These are phyloP conservation scores for Scytalidium sp. DNA, from an alignment of 2,329 filamentous ascomycete species.

Conservation along the genomic window DNA sequence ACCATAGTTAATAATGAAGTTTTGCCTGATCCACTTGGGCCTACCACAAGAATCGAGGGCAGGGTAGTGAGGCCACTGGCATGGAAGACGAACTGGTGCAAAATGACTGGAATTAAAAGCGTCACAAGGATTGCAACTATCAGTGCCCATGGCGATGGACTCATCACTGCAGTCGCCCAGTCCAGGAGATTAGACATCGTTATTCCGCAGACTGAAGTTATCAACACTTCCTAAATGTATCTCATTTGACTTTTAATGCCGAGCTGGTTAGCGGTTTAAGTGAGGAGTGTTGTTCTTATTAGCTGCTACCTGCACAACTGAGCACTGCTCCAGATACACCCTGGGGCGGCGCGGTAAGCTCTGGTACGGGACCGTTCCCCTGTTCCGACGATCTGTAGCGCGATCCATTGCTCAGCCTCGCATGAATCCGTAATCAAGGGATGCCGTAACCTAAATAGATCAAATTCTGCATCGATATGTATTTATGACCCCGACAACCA, in stretches of 20 bases:
- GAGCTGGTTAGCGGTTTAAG: neutral
- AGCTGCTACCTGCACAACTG: neutral
- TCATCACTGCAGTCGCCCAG: conserved; percentile 51
- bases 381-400: neutral
- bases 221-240: too few relatives aligned
- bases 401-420: neutral
- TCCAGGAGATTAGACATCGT: conserved; percentile 11
- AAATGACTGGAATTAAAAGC: conserved; percentile 68
- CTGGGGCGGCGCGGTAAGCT: too few relatives aligned
- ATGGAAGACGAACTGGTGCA: conserved; percentile 72
- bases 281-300: neutral
- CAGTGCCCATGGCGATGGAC: conserved; percentile 60
- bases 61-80: conserved; percentile 62
- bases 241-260: too few relatives aligned
- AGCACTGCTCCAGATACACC: neutral
- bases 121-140: conserved; percentile 67
- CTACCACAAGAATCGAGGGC: conserved; percentile 77
- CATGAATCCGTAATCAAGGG: neutral
- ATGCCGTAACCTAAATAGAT: neutral
- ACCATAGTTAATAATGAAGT: conserved; percentile 82
- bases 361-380: too few relatives aligned
- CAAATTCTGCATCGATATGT: neutral
- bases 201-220: neutral
- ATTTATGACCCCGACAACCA: neutral
- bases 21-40: conserved; percentile 82